phyloP scores from a whole-genome alignment of 108 stramenopile species.

The Pseudonitzschia pungens region DNA sequence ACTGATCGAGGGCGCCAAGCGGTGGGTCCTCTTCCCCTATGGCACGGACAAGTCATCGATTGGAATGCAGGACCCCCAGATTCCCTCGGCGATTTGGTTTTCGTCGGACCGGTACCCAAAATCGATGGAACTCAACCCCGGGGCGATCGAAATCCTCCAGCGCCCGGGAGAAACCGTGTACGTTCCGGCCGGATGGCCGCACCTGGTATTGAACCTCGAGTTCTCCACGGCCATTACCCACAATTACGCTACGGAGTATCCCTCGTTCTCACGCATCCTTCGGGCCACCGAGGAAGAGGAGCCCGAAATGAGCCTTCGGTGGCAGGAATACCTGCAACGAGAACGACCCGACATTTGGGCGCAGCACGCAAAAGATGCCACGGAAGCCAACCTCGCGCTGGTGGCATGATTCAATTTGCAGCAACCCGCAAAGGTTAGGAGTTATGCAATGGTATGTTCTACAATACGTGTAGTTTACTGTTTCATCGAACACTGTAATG shows the following conservation, averaged over 20 bases:
- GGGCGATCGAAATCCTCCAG: constrained; percentile 67
- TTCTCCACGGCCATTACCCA: constrained; percentile 82
- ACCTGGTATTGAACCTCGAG: constrained; percentile 82
- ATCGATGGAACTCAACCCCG: constrained; percentile 2
- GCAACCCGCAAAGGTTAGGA: no score
- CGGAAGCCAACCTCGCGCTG: no score
- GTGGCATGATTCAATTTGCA: no score
- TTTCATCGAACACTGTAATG: no score
- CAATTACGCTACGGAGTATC: constrained; percentile 81
- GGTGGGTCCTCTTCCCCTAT: constrained; percentile 86
- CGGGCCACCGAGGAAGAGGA: constrained; percentile 53
- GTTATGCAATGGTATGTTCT: no score
- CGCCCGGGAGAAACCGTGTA: constrained; percentile 82
- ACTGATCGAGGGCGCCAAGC: constrained; percentile 70
- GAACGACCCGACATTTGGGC: constrained; percentile 8
- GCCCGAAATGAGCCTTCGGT: constrained; percentile 43
- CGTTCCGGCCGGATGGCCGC: constrained; percentile 86
- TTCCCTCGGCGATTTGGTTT: constrained; percentile 77
- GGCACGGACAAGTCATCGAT: constrained; percentile 48
- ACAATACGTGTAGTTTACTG: no score
- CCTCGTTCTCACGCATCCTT: constrained; percentile 53
- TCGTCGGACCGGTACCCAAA: constrained; percentile 41
- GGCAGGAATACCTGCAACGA: constrained; percentile 6
- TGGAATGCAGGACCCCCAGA: constrained; percentile 71
- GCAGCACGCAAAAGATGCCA: background rate